Percentiles rank a stretch among this genome's conserved stretches.
Evolutionary conservation across 2,329 filamentous ascomycete species (phyloP).

Genomic region (Aciculosporium take): DNA sequence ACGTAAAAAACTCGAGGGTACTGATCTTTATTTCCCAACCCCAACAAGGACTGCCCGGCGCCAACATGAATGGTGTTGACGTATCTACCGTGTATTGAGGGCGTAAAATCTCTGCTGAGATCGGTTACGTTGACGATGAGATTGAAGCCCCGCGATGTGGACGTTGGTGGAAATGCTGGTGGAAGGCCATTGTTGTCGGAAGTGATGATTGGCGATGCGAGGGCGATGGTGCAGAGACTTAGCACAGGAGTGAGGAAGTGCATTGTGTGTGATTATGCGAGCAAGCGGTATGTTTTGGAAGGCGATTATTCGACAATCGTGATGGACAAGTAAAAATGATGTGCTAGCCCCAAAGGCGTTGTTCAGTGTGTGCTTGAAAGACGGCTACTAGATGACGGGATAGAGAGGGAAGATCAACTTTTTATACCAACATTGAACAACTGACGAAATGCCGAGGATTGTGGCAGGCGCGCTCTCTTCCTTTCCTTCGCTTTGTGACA

Average conservation of each 20-base stretch:
- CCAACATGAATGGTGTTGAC: constrained; percentile 29
- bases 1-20: constrained; percentile 29
- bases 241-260: constrained; percentile 2
- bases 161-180: constrained; percentile 8
- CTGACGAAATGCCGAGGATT: no score
- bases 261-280: background rate
- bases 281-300: no score
- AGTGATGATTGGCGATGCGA: constrained; percentile 10
- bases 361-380: no score
- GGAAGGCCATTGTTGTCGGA: constrained; percentile 4
- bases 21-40: constrained; percentile 15
- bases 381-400: no score
- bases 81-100: constrained; percentile 26
- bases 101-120: constrained; percentile 22
- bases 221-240: constrained; percentile 13
- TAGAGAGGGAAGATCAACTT: no score
- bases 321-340: no score
- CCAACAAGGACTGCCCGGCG: constrained; percentile 25
- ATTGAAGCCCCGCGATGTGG: constrained; percentile 19
- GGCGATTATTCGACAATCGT: no score
- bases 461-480: no score
- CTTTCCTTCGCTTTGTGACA: no score
- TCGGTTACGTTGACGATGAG: constrained; percentile 32
- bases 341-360: no score
- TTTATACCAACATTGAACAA: no score